Base-by-base conservation (phyloP, 2,329 filamentous ascomycete genomes). In the Arthrobotrys iridis region DNA sequence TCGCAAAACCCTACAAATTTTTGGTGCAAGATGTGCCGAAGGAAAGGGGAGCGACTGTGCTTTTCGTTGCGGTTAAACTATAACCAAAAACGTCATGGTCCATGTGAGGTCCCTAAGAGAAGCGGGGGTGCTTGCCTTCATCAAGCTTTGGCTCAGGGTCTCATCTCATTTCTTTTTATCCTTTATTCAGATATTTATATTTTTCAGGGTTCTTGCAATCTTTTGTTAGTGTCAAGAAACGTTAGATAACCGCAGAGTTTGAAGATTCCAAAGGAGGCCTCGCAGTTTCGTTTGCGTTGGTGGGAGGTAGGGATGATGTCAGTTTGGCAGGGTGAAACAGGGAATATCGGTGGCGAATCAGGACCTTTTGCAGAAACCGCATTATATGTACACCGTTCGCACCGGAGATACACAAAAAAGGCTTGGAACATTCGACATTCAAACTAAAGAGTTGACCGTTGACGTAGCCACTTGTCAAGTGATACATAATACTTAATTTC, bases 211-310 rank as follows among this genome's bases (percentile, higher is more conserved):
- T 24, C 50, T 41, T 48, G 22, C 37, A 41, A 22, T 43, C 35
- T 41, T 15, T 48, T 45, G 48, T 11, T 33, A 46, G 11, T 11
- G n/a, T 4, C n/a, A 8, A 26, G 35, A 57, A 64, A 67, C 57
- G 45, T 66, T 55, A 74, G 70, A 74, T 74, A 67, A 15, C 62
- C 62, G 52, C 58, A 74, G 20, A 57, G 2, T 67, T 67, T 52
- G 45, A 26, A 74, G 70, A 74, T 74, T 59, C n/a, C 26, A 2
- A 35, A 33, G 35, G n/a, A 43, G 22, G 13, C 8, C 13, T 4
- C 30, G 60, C 40, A 26, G 4, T 3, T n/a, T 59, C 20, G 41
- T 55, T 65, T 66, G 64, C 18, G 63, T 68, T 67, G 26, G 26
- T 3, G 3, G 10, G 40, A 48, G 13, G 57, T 37, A n/a, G 50